Evolutionary conservation across 495 filamentous ascomycete species (phyloP), one percentile per base, ranked within the genome.

Genomic region (Parmelia sp.): DNA sequence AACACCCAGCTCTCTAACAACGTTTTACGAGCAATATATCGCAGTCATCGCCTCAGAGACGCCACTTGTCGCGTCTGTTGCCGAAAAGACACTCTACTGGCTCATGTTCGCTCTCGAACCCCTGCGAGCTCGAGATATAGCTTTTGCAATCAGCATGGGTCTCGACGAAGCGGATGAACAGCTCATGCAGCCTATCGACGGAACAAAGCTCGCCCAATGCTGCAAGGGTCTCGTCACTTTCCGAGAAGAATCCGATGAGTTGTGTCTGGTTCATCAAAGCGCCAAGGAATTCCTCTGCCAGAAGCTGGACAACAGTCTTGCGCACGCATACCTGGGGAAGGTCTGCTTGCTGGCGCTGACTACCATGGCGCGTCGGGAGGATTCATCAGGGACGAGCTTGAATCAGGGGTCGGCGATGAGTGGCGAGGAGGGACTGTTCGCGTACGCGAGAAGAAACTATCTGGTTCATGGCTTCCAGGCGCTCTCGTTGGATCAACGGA

Each of bases 21-120:
- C 33, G 11, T 35, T 57, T 19, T 57, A 57, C 29, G 55, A 57
- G 11, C 33, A 31, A 57, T 57, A 57, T 23, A 57, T 57, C 27
- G 31, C 33, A n/a, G 33, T 31, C 23, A 57, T 57, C 23, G 55
- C 55, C 27, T 35, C 55, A 35, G 55, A 57, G 23, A 17, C 31
- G 8, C 27, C 55, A 35, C 14, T 57, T 2, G 33, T 44, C 21
- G 58, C 58, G n/a, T 60, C 58, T 19, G 33, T 60, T 11, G 42
- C 42, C 8, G 58, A 60, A 29, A 60, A 47, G 42, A 60, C 58
- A 11, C 40, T 60, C 42, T 60, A 60, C 19, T 60, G 58, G 58
- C 9, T 60, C 12, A 21, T 39, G 8, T 60, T 60, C 42, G 36
- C 58, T 29, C 58, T 60, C 25, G 58, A 60, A 40, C 58, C 58